phyloP scores from a whole-genome alignment of 805 yeast species.

The Starmerella sp. region DNA sequence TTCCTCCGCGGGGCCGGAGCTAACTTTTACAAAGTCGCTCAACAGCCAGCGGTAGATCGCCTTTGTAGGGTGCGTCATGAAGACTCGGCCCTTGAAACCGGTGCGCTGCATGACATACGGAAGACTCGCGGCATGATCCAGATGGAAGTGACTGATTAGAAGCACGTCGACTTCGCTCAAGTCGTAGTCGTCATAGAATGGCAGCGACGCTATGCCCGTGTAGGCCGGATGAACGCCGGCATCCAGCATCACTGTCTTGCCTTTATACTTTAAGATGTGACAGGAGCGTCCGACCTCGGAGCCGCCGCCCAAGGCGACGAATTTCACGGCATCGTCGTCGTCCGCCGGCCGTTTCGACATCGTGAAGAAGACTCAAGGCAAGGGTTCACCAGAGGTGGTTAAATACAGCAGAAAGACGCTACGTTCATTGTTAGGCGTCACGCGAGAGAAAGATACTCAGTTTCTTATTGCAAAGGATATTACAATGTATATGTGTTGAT shows the following conservation, averaged over 20 bases:
- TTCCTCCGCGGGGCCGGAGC: constrained; percentile 34
- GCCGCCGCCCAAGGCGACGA: constrained; percentile 94
- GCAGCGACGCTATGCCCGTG: constrained; percentile 79
- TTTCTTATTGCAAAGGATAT: too few relatives aligned
- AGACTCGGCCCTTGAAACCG: constrained; percentile 84
- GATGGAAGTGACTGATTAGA: constrained; percentile 86
- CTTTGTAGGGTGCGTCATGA: constrained; percentile 98
- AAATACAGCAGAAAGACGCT: neutral
- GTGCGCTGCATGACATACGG: constrained; percentile 98
- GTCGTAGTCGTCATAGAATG: constrained; percentile 93
- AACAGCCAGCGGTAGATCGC: constrained; percentile 94
- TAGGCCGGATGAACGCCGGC: constrained; percentile 98
- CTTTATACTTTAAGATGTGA: constrained; percentile 82
- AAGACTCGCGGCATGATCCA: constrained; percentile 95
- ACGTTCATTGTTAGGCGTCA: too few relatives aligned
- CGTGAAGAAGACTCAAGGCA: neutral
- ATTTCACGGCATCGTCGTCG: constrained; percentile 40
- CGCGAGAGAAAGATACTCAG: too few relatives aligned
- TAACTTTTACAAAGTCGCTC: constrained; percentile 87
- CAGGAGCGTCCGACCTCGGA: constrained; percentile 96
- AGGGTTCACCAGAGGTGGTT: neutral
- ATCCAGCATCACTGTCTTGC: constrained; percentile 91
- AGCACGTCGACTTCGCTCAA: constrained; percentile 74
- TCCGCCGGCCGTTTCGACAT: constrained; percentile 24
- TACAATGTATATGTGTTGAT: too few relatives aligned